Percentiles rank a stretch among this genome's conserved stretches.
Conservation (phyloP, 768 basidiomycete species). For the Lactarius psammicola region DNA sequence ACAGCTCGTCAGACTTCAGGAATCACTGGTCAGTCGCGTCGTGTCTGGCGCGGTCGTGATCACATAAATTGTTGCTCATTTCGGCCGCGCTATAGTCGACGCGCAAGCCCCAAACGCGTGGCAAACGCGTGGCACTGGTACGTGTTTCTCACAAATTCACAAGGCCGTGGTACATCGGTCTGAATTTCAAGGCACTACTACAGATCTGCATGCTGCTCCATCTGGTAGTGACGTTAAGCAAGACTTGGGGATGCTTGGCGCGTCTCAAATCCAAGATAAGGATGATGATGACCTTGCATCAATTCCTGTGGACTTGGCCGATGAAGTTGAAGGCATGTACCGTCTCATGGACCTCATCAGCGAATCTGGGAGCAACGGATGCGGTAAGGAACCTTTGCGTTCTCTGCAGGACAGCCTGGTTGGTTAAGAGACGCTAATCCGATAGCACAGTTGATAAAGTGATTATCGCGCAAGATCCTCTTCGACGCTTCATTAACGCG, state of each 20-base stretch:
- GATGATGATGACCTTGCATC: neutral
- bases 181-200: neutral
- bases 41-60: neutral
- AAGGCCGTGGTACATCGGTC: neutral
- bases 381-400: slow-evolving; percentile 39
- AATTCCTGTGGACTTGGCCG: neutral
- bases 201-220: neutral
- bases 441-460: slow-evolving; percentile 52
- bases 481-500: slow-evolving; percentile 47
- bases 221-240: neutral
- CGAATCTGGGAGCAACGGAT: slow-evolving; percentile 48
- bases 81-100: neutral
- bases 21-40: neutral
- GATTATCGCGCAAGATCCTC: slow-evolving; percentile 52
- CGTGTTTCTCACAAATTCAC: neutral
- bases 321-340: slow-evolving; percentile 1
- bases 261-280: neutral
- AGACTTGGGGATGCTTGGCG: neutral
- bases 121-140: neutral
- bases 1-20: neutral
- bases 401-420: neutral
- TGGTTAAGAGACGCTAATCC: neutral
- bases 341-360: slow-evolving; percentile 38
- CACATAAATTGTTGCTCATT: neutral
- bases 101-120: neutral